phyloP scores from a whole-genome alignment of 441 rosid species.

The Pelargonium fulgidum region DNA sequence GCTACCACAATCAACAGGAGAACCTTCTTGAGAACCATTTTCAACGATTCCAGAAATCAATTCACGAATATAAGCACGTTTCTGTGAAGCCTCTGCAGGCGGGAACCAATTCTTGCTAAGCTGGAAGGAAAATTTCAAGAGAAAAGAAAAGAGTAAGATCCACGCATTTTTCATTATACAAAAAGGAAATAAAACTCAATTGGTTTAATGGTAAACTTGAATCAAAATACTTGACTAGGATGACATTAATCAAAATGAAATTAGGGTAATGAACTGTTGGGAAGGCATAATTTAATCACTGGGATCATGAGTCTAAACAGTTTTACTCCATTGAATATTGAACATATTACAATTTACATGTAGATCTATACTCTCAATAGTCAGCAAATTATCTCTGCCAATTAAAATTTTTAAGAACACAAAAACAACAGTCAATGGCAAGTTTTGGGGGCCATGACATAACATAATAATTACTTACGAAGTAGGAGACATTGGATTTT shows the following conservation, averaged over 20 bases:
- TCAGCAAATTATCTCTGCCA: not conserved
- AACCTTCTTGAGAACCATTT: conserved; percentile 27
- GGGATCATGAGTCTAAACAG: not conserved
- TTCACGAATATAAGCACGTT: conserved; percentile 44
- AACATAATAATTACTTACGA: conserved; percentile 37
- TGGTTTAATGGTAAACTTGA: not conserved
- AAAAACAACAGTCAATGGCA: not conserved
- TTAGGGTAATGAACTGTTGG: not conserved
- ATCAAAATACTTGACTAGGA: not conserved
- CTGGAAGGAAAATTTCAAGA: conserved; percentile 30
- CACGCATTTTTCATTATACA: not conserved
- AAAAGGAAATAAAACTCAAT: not conserved
- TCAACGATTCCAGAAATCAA: conserved; percentile 45
- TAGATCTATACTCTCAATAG: not conserved
- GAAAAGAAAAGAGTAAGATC: not conserved
- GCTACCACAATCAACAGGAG: conserved; percentile 28
- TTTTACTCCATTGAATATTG: not conserved
- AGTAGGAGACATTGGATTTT: conserved; percentile 33
- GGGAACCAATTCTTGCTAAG: conserved; percentile 67
- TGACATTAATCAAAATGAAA: not conserved
- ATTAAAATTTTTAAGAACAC: no score
- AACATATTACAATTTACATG: not conserved
- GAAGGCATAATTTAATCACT: not conserved
- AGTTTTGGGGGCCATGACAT: not conserved
- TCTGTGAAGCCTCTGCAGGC: conserved; percentile 59